Conservation (phyloP, 2,329 filamentous ascomycete species). For the Colletotrichum euphorbiae region DNA sequence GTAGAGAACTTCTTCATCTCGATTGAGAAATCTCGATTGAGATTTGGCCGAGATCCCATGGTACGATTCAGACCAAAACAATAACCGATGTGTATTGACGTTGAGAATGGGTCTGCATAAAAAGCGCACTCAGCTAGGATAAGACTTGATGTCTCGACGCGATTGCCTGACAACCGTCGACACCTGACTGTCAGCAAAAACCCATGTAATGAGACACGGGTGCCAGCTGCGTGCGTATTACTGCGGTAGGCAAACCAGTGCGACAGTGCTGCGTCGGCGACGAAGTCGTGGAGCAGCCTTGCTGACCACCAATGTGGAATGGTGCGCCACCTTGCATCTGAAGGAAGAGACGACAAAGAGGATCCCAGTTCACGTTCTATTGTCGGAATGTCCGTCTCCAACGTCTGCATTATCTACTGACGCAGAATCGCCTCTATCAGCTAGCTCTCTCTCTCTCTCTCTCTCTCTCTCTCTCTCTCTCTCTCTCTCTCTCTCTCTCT, state of each 20-base stretch:
- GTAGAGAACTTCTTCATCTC: background rate
- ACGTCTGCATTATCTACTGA: slow-evolving; percentile 10
- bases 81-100: background rate
- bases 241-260: background rate
- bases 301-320: background rate
- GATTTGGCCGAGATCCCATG: background rate
- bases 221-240: background rate
- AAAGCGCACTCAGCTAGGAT: background rate
- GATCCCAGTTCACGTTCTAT: background rate
- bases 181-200: no score
- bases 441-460: background rate
- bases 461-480: no score
- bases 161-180: background rate
- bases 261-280: background rate
- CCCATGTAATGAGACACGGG: background rate
- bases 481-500: no score
- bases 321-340: background rate
- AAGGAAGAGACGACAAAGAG: background rate
- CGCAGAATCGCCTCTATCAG: no score
- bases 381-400: background rate
- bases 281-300: background rate
- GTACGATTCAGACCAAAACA: background rate
- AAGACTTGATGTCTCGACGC: background rate
- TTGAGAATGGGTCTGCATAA: background rate
- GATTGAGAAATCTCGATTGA: background rate